Conservation (phyloP, 176 grass and related monocot species). For the Eragrostis nindensis region DNA sequence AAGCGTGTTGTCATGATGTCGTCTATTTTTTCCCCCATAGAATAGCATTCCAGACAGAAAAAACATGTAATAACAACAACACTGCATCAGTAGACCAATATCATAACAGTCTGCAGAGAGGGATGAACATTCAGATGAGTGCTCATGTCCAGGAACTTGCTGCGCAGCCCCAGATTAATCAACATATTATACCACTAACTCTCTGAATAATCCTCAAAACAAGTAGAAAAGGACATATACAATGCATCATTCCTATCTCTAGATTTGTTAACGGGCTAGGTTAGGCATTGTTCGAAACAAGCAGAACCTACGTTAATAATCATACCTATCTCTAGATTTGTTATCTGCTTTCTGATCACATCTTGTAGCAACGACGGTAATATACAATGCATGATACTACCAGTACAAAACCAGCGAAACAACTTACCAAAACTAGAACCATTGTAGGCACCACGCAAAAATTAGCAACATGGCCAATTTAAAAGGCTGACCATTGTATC, state of each 20-base stretch:
- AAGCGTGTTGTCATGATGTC: neutral
- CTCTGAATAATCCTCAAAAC: neutral
- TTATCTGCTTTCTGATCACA: neutral
- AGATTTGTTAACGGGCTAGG: no score
- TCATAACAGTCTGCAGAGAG: neutral
- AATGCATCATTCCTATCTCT: no score
- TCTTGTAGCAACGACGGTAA: neutral
- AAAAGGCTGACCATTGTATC: constrained; percentile 30
- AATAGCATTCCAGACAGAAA: neutral
- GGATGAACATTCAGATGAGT: neutral
- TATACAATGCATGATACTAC: neutral
- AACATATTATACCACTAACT: neutral
- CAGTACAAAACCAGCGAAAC: neutral
- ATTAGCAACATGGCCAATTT: constrained; percentile 16
- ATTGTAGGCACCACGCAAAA: neutral
- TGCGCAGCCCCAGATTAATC: neutral
- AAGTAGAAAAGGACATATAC: no score
- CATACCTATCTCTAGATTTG: neutral
- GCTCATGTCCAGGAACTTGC: neutral
- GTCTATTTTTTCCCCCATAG: no score
- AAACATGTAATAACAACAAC: neutral
- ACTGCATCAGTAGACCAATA: neutral
- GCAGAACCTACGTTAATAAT: neutral
- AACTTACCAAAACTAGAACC: constrained; percentile 21
- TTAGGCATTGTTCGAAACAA: neutral